phyloP scores from a whole-genome alignment of 2,329 filamentous ascomycete genomes.

The Aspergillus cejpii region DNA sequence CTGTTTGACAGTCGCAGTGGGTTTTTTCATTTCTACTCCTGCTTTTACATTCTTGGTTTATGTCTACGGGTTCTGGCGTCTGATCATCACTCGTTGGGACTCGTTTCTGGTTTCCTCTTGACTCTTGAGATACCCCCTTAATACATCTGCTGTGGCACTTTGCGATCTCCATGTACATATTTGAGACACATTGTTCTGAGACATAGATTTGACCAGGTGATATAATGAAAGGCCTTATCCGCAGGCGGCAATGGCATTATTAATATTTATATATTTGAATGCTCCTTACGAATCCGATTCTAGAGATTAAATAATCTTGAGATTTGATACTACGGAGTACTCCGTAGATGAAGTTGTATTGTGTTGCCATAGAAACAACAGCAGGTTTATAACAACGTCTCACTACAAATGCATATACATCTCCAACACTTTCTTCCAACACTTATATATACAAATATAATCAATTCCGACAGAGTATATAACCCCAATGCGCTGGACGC shows the following conservation, averaged over 20 bases:
- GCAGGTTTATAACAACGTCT: background rate
- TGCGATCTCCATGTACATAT: slow-evolving; percentile 31
- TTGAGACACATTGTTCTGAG: slow-evolving; percentile 10
- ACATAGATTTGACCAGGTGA: slow-evolving; percentile 21
- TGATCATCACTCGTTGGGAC: slow-evolving; percentile 11
- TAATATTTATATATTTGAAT: background rate
- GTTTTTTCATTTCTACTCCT: background rate
- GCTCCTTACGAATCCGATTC: background rate
- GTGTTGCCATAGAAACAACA: background rate
- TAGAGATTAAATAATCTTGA: background rate
- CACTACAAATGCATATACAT: no score
- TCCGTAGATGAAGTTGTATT: background rate
- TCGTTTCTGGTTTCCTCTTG: slow-evolving; percentile 24
- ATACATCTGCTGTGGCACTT: slow-evolving; percentile 31
- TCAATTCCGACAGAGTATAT: no score
- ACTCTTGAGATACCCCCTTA: slow-evolving; percentile 36
- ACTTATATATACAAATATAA: background rate
- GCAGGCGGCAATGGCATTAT: slow-evolving; percentile 12
- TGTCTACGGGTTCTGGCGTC: slow-evolving; percentile 17
- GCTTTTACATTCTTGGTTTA: background rate
- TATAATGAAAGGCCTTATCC: slow-evolving; percentile 7
- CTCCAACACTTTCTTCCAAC: background rate
- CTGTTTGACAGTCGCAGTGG: no score
- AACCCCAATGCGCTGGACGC: slow-evolving; percentile 9
- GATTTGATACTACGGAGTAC: background rate